Evolutionary conservation across 2,329 filamentous ascomycete species (phyloP).

Genomic region (Nigrograna mackinnonii): DNA sequence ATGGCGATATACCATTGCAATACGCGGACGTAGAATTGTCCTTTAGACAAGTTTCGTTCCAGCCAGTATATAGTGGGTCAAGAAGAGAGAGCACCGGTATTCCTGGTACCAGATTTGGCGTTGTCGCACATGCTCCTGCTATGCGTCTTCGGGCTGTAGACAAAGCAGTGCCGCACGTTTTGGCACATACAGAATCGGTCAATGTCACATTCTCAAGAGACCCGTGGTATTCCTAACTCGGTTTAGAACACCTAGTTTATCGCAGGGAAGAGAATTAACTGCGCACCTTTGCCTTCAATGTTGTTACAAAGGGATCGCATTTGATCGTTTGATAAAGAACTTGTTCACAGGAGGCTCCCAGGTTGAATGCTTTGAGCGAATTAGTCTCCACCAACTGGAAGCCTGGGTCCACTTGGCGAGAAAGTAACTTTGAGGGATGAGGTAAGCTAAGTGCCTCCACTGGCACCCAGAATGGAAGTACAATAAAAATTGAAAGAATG

Average conservation of each 20-base stretch:
- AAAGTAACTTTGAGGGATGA: too few species aligned
- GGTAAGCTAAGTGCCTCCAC: too few species aligned
- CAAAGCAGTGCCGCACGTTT: neutral
- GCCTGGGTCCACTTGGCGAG: too few species aligned
- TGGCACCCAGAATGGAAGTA: too few species aligned
- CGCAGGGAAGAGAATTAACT: too few species aligned
- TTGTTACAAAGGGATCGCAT: neutral
- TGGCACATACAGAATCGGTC: neutral
- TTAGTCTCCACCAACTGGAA: neutral
- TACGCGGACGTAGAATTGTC: neutral
- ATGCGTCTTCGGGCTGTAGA: neutral
- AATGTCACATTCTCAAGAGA: neutral
- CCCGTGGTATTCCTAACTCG: neutral
- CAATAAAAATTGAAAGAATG: too few species aligned
- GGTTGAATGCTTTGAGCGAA: neutral
- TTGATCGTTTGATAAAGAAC: neutral
- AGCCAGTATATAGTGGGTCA: constrained; percentile 4
- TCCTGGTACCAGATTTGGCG: constrained; percentile 1
- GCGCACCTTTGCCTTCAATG: too few species aligned
- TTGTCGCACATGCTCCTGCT: constrained; percentile 2
- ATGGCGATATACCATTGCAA: constrained; percentile 3
- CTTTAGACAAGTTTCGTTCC: constrained; percentile 8
- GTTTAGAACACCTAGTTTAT: too few species aligned
- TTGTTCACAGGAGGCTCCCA: neutral
- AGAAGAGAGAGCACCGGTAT: constrained; percentile 2